Evolutionary conservation across 1,139 yeast genomes (phyloP), one percentile per base, ranked within the genome.

Genomic region (Candida sanyaensis): DNA sequence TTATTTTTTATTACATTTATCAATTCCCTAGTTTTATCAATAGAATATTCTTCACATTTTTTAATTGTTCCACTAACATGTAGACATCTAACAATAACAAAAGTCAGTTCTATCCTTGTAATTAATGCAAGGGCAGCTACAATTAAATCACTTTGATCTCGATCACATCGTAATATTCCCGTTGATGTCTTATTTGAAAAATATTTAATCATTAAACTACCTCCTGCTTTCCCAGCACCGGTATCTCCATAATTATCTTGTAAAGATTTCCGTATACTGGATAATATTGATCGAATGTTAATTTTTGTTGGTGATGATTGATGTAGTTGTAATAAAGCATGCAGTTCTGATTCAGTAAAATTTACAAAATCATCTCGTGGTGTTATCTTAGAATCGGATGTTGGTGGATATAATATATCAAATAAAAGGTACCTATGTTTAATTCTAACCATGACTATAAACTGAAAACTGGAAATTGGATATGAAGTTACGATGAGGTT

Each of bases 61-160:
- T 85, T 86, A 41, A 93, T 91, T 0, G 98, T 91, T 0, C 97
- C 98, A 58, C 96, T 85, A 0, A 89, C 84, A 52, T 88, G 86
- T 2, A 80, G 68, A 37, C 89, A 84, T 47, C 84, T 74, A 7
- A 91, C 64, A 5, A 86, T 77, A 8, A 85, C 82, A 4, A 71
- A 69, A 32, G 64, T 62, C n/a, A 78, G 81, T 29, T 76, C 83
- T 1, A 90, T 58, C 28, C 69, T 67, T 41, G 72, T 75, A n/a
- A 90, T 79, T 50, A 87, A 70, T 0, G 88, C 75, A 53, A 92
- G 63, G 0, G 96, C 89, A 0, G 87, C 91, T 54, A 89, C 73
- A 1, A 89, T 81, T 9, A 78, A 60, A 41, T 84, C 81, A 46
- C 76, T 78, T 49, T 84, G 82, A 46, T 81, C 88, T 47, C 96